Percentiles rank a stretch among this genome's conserved stretches.
Conservation (phyloP, 208 protist species). For the Acanthamoeba royreba region DNA sequence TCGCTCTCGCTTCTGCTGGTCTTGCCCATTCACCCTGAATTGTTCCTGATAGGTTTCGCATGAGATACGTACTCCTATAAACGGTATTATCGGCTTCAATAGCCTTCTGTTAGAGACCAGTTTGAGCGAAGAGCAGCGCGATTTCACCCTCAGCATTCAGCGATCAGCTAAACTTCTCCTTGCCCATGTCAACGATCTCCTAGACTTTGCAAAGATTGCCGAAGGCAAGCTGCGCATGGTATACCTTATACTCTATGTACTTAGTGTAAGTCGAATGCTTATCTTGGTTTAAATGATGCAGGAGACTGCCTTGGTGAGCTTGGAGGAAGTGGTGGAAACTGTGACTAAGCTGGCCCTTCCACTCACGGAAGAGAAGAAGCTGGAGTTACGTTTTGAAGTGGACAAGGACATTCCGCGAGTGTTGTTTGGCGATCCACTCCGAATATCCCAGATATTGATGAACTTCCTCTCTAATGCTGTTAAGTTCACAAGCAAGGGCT, state of each 20-base stretch:
- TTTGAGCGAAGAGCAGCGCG: conserved; percentile 10
- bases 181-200: neutral
- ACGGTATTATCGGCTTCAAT: conserved; percentile 38
- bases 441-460: neutral
- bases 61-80: conserved; percentile 30
- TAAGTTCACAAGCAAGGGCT: conserved; percentile 5
- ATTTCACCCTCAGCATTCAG: conserved; percentile 11
- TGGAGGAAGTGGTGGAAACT: neutral
- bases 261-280: neutral
- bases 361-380: conserved; percentile 2
- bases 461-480: neutral
- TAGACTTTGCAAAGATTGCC: conserved; percentile 33
- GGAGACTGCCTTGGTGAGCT: neutral
- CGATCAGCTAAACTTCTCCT: neutral
- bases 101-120: neutral
- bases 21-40: too few relatives aligned
- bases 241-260: neutral
- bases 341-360: neutral
- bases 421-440: conserved; percentile 3
- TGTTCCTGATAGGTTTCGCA: neutral
- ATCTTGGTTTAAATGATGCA: neutral
- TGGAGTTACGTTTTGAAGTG: neutral
- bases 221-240: conserved; percentile 2
- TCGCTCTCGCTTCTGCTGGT: too few relatives aligned
- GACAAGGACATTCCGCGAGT: neutral